Evolutionary conservation across 2,329 filamentous ascomycete genomes (phyloP).

Genomic region (Colletotrichum camelliae): DNA sequence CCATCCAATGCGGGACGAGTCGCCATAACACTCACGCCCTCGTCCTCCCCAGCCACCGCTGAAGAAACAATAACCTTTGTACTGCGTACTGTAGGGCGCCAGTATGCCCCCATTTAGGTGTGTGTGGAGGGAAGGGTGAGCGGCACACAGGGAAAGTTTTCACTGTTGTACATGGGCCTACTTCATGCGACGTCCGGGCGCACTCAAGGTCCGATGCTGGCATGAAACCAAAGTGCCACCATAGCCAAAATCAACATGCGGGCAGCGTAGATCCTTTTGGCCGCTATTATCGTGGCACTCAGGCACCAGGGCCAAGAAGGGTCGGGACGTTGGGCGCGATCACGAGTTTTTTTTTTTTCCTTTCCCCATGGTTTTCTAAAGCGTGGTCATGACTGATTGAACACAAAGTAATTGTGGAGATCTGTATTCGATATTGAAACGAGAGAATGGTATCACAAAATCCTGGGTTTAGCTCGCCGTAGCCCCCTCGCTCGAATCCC

Average conservation of each 20-base stretch:
- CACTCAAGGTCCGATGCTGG: background rate
- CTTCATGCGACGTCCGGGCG: background rate
- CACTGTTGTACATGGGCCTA: background rate
- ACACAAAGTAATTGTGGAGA: background rate
- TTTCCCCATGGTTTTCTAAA: background rate
- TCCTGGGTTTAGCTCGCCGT: background rate
- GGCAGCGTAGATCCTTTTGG: background rate
- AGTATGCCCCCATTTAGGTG: background rate
- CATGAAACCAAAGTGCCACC: background rate
- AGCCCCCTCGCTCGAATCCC: background rate
- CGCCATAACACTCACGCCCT: background rate
- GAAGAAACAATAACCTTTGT: background rate
- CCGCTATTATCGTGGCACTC: background rate
- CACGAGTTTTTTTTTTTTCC: background rate
- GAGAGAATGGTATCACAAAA: constrained; percentile 13
- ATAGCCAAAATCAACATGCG: background rate
- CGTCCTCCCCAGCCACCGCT: background rate
- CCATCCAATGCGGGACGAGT: background rate
- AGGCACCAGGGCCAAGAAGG: background rate
- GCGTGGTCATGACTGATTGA: background rate
- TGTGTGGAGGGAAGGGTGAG: background rate
- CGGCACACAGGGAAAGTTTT: background rate
- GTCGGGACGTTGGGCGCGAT: background rate
- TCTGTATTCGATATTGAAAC: background rate
- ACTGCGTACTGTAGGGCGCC: background rate